Percentiles rank a stretch among this genome's conserved stretches.
Evolutionary conservation across 345 rosid species (phyloP).

Genomic region (Cochlearia excelsa): DNA sequence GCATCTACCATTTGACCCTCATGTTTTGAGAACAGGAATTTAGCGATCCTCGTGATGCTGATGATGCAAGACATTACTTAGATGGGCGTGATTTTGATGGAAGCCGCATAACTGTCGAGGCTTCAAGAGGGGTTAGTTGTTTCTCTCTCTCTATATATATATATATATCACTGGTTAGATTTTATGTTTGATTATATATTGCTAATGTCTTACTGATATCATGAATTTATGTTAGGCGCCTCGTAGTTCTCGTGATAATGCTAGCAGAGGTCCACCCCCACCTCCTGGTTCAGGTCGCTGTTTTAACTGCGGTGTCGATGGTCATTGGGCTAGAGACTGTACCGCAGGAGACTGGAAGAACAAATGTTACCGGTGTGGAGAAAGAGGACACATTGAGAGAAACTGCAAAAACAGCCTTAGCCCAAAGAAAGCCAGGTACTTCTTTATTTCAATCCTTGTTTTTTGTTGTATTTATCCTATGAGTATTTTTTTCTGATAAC

Average conservation of each 20-base stretch:
- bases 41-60: slow-evolving; percentile 94
- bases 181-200: neutral
- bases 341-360: slow-evolving; percentile 98
- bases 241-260: slow-evolving; percentile 62
- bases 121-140: slow-evolving; percentile 70
- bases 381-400: slow-evolving; percentile 90
- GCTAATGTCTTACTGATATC: too few species aligned
- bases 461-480: too few species aligned
- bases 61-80: slow-evolving; percentile 77
- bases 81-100: slow-evolving; percentile 87
- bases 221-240: slow-evolving; percentile 49
- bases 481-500: too few species aligned
- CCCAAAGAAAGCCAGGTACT: slow-evolving; percentile 56
- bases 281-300: slow-evolving; percentile 98
- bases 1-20: slow-evolving; percentile 8
- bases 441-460: too few species aligned
- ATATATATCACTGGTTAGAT: neutral
- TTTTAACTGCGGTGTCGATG: slow-evolving; percentile 94
- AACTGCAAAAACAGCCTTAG: slow-evolving; percentile 74
- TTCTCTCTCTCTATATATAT: neutral
- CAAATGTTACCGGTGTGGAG: slow-evolving; percentile 96
- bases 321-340: slow-evolving; percentile 98
- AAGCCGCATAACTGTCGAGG: slow-evolving; percentile 86
- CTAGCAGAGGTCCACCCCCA: slow-evolving; percentile 60
- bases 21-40: slow-evolving; percentile 63